A percentile compares a stretch with the other conserved stretches of the same genome.
Conservation (phyloP, 129 eudicot species). For the Smallanthus sonchifolius region DNA sequence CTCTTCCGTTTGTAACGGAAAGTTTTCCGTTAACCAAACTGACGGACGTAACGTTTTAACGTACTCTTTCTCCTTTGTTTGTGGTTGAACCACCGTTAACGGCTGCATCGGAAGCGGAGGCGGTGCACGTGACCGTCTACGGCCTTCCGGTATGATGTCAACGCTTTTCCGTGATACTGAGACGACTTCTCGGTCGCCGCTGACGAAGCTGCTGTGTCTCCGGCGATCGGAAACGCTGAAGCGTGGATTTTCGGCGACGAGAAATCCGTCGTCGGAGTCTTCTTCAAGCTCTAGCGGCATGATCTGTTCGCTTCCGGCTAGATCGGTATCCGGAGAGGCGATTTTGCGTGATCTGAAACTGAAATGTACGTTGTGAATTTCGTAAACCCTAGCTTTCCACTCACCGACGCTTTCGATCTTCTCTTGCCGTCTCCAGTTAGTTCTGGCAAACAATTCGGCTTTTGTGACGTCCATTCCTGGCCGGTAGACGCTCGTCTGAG, state of each 20-base stretch:
- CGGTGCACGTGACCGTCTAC: conserved; percentile 26
- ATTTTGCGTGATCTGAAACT: conserved; percentile 86
- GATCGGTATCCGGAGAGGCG: conserved; percentile 30
- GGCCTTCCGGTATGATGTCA: conserved; percentile 47
- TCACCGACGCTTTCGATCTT: conserved; percentile 70
- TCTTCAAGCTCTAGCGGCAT: conserved; percentile 88
- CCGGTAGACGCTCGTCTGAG: conserved; percentile 81
- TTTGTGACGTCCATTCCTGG: conserved; percentile 98
- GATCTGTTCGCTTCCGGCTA: conserved; percentile 48
- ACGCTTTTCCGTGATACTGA: conserved; percentile 78
- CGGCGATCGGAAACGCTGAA: conserved; percentile 53
- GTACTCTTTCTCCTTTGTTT: conserved; percentile 82
- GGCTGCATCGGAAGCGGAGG: conserved; percentile 25
- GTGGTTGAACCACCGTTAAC: conserved; percentile 50
- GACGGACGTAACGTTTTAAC: conserved; percentile 68
- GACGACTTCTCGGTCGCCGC: conserved; percentile 64
- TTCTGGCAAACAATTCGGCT: conserved; percentile 60
- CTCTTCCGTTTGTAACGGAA: conserved; percentile 97
- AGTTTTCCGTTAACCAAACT: conserved; percentile 90
- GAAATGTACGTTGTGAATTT: conserved; percentile 70
- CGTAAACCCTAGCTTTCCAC: conserved; percentile 95
- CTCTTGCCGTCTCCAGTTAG: conserved; percentile 93
- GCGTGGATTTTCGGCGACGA: conserved; percentile 84
- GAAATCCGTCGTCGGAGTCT: conserved; percentile 73
- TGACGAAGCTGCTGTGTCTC: conserved; percentile 81